A percentile compares a stretch with the other conserved stretches of the same genome.
These are phyloP conservation scores for Coemansia sp. DNA, from an alignment of 192 early-diverging fungal species.

Conservation along the genomic window DNA sequence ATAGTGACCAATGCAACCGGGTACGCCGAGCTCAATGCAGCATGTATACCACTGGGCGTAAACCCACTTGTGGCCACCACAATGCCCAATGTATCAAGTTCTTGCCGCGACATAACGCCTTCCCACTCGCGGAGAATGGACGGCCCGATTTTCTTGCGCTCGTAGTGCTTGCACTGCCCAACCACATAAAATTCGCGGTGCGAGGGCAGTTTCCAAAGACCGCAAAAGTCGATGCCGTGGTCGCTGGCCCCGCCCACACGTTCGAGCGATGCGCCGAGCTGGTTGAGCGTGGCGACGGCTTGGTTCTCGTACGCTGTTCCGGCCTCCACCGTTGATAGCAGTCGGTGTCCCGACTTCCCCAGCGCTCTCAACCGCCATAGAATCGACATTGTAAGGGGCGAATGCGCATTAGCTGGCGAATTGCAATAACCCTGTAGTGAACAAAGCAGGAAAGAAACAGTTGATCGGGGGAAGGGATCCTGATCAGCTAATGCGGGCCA, in stretches of 20 bases:
- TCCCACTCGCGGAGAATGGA: conserved; percentile 51
- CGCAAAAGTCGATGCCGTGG: conserved; percentile 41
- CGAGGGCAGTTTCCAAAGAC: conserved; percentile 29
- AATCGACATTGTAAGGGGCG: background rate
- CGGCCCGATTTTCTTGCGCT: conserved; percentile 45
- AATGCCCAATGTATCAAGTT: conserved; percentile 32
- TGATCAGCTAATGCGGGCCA: no score
- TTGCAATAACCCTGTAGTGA: background rate
- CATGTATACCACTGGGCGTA: conserved; percentile 25
- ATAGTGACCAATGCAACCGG: conserved; percentile 42
- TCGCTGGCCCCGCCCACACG: conserved; percentile 44
- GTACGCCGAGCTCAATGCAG: conserved; percentile 35
- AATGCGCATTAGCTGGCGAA: background rate
- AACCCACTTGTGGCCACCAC: conserved; percentile 42
- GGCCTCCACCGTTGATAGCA: conserved; percentile 30
- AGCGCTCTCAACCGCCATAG: background rate
- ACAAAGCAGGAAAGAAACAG: background rate
- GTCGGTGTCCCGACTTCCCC: background rate
- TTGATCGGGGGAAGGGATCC: background rate
- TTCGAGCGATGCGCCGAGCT: conserved; percentile 32
- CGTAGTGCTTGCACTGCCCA: conserved; percentile 51
- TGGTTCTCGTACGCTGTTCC: conserved; percentile 44
- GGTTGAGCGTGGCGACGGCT: conserved; percentile 18
- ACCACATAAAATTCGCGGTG: conserved; percentile 29
- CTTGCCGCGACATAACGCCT: conserved; percentile 49